Evolutionary conservation across 768 basidiomycete species (phyloP).

Genomic region (Mycena chlorophos): DNA sequence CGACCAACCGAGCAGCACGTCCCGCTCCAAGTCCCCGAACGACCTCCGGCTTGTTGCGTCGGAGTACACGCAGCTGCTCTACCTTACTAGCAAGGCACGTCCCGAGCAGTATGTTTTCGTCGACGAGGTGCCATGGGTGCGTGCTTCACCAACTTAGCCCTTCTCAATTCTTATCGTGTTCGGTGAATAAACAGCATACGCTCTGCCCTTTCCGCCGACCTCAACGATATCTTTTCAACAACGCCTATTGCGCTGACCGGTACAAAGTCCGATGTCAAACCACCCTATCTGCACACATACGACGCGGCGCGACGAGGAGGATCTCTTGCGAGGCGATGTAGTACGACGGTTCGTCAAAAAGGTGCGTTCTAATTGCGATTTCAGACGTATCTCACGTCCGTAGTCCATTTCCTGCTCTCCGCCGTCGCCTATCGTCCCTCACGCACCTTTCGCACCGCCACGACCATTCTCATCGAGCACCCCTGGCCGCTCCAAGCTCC

Average conservation of each 20-base stretch:
- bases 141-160: conserved; percentile 25
- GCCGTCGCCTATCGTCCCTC: conserved; percentile 74
- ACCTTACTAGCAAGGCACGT: conserved; percentile 82
- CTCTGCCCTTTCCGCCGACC: conserved; percentile 80
- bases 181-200: conserved; percentile 82
- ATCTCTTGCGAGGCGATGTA: conserved; percentile 72
- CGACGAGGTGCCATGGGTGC: conserved; percentile 83
- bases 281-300: conserved; percentile 73
- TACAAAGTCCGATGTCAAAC: conserved; percentile 47
- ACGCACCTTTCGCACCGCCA: conserved; percentile 62
- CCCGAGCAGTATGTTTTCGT: conserved; percentile 76
- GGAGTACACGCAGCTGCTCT: conserved; percentile 91
- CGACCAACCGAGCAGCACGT: conserved; percentile 47
- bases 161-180: conserved; percentile 13
- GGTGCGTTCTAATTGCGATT: conserved; percentile 49
- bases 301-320: conserved; percentile 89
- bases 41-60: conserved; percentile 82
- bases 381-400: no score
- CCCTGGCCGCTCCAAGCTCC: conserved; percentile 54
- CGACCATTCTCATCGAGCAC: conserved; percentile 49
- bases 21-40: conserved; percentile 67
- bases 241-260: conserved; percentile 55
- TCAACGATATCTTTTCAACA: conserved; percentile 77
- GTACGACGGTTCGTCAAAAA: conserved; percentile 76
- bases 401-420: conserved; percentile 78